Base-by-base conservation (phyloP, 805 yeast species). In the Alloascoidea africana region DNA sequence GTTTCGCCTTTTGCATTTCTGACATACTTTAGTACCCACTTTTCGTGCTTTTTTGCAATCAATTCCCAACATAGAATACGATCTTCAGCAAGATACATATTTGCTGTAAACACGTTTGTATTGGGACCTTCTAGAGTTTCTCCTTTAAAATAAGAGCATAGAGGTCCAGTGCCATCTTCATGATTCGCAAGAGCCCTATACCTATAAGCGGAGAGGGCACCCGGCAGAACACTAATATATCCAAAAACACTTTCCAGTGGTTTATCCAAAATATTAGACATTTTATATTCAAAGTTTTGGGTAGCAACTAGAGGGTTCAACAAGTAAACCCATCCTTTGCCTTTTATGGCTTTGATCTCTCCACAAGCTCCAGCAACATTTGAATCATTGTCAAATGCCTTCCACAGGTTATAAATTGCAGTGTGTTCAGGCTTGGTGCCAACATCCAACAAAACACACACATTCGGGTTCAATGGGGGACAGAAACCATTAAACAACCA, bases 351-450 rank as follows among this genome's bases (percentile, higher is more conserved):
- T 44, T 81, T 81, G 52, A 91, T 87, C 56, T 91, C 97, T 44
- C 99, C 99, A 11, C 97, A 96, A 1, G 95, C 98, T 44, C 99
- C 99, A 0, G 96, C 99, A 38, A 91, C 95, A 49, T 89, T 87
- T 1, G 96, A 86, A 53, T 91, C 96, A 47, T 76, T 70, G 56
- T 91, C 98, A 56, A 91, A 91, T 0, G 96, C 94, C 57, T 91
- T 91, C 99, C 99, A 91, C 42, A 91, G 63, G 48, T 89, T 91
- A 52, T 91, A 93, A 17, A 89, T 65, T 0, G 97, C 89, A 38
- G 80, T 76, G 35, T 72, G 70, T 45, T 85, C 86, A n/a, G 97
- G 94, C 49, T 79, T 75, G 0, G 99, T 91, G 44, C 99, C 99
- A n/a, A 91, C 98, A 64, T 91, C 99, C 36, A 91, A 67, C 42